phyloP scores from a whole-genome alignment of 2,329 filamentous ascomycete genomes.

The Fusarium tricinctum region DNA sequence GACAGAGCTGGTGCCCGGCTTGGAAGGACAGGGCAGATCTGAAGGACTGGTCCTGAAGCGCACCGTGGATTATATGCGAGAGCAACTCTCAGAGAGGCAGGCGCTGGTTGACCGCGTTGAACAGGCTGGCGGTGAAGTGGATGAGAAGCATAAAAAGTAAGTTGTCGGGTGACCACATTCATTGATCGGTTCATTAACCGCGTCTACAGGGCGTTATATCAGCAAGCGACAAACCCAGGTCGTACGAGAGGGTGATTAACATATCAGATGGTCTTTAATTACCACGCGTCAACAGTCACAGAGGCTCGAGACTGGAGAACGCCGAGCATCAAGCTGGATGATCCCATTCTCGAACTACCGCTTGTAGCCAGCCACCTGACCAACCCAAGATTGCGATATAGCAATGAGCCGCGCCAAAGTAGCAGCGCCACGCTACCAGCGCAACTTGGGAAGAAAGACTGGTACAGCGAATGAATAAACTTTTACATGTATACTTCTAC shows the following conservation, averaged over 20 bases:
- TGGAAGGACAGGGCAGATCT: constrained; percentile 85
- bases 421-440: constrained; percentile 18
- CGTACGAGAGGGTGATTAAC: constrained; percentile 36
- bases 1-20: constrained; percentile 82
- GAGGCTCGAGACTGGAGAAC: not conserved
- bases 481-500: constrained; percentile 24
- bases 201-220: constrained; percentile 38
- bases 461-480: constrained; percentile 9
- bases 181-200: constrained; percentile 20
- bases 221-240: constrained; percentile 34
- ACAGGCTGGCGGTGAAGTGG: constrained; percentile 69
- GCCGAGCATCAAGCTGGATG: not conserved
- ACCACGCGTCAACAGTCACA: not conserved
- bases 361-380: constrained; percentile 3
- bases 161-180: constrained; percentile 34
- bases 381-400: constrained; percentile 4
- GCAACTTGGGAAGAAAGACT: constrained; percentile 14
- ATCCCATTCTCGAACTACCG: not conserved
- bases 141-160: constrained; percentile 61
- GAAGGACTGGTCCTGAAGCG: constrained; percentile 85
- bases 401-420: constrained; percentile 18
- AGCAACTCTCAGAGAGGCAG: constrained; percentile 71
- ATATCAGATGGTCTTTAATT: not conserved
- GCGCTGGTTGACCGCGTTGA: constrained; percentile 71
- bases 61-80: constrained; percentile 75